Evolutionary conservation across 176 grass and related monocot genomes (phyloP).

Genomic region (Metroxylon sagu): DNA sequence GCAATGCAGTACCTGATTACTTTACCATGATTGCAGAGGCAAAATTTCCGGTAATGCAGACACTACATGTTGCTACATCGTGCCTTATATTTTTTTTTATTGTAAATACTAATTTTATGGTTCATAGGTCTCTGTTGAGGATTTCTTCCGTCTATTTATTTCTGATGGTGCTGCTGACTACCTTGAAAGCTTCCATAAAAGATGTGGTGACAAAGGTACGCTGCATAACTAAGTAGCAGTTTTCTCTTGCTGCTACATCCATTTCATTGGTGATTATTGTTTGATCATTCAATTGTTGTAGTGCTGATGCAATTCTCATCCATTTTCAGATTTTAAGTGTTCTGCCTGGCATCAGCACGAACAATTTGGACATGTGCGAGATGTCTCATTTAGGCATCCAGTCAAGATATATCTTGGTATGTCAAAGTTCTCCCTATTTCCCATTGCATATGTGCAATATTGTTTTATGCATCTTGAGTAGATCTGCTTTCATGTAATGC

Average conservation of each 20-base stretch:
- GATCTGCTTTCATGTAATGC: conserved; percentile 14
- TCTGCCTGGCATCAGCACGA: conserved; percentile 56
- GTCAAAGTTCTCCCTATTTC: conserved; percentile 10
- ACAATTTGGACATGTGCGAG: conserved; percentile 50
- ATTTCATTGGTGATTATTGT: neutral
- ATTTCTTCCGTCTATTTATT: conserved; percentile 57
- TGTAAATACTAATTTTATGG: conserved; percentile 18
- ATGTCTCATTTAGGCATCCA: conserved; percentile 89
- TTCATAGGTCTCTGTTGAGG: conserved; percentile 60
- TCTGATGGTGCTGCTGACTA: conserved; percentile 65
- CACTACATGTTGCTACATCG: neutral
- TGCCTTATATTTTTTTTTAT: conserved; percentile 11
- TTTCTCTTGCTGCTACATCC: neutral
- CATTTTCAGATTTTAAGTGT: conserved; percentile 67
- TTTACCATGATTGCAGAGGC: conserved; percentile 62
- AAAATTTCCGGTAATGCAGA: conserved; percentile 57
- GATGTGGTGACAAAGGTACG: conserved; percentile 79
- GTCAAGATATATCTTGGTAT: conserved; percentile 98
- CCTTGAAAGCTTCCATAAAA: conserved; percentile 78
- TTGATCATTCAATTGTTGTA: neutral
- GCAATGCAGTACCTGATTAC: conserved; percentile 51
- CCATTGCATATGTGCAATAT: neutral
- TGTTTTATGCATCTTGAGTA: conserved; percentile 20
- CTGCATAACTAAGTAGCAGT: no score
- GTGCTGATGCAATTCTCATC: conserved; percentile 15